Evolutionary conservation across 306 rosid genomes (phyloP).

Genomic region (Castanospermum australe): DNA sequence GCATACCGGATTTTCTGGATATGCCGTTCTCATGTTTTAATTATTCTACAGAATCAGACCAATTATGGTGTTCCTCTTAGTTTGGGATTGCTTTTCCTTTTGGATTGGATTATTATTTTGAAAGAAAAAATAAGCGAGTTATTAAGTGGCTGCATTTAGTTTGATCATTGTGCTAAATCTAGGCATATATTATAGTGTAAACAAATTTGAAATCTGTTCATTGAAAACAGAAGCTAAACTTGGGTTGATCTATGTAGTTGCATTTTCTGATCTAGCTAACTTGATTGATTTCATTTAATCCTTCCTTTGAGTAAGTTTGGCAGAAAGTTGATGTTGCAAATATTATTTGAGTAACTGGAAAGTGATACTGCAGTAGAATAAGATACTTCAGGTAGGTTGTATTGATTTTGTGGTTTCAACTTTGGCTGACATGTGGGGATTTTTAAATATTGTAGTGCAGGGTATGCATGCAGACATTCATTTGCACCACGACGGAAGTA

Average conservation of each 20-base stretch:
- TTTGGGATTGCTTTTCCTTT: too few species aligned
- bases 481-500: slow-evolving; percentile 61
- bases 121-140: too few species aligned
- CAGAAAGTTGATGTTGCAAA: not conserved
- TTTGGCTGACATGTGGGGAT: not conserved
- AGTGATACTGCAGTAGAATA: too few species aligned
- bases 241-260: not conserved
- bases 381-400: not conserved
- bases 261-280: slow-evolving; percentile 6
- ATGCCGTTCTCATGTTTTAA: too few species aligned
- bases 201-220: too few species aligned
- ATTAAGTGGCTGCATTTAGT: not conserved
- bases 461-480: slow-evolving; percentile 73
- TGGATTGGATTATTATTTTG: too few species aligned
- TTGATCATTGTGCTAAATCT: too few species aligned
- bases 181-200: too few species aligned
- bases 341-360: too few species aligned
- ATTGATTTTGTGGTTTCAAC: not conserved
- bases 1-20: not conserved
- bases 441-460: slow-evolving; percentile 53
- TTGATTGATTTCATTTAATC: not conserved
- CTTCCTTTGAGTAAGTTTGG: not conserved
- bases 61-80: not conserved
- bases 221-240: not conserved
- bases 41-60: not conserved